Percentiles rank a stretch among this genome's conserved stretches.
Evolutionary conservation across 257 asterid species (phyloP).

Genomic region (Parsonsia alboflavescens): DNA sequence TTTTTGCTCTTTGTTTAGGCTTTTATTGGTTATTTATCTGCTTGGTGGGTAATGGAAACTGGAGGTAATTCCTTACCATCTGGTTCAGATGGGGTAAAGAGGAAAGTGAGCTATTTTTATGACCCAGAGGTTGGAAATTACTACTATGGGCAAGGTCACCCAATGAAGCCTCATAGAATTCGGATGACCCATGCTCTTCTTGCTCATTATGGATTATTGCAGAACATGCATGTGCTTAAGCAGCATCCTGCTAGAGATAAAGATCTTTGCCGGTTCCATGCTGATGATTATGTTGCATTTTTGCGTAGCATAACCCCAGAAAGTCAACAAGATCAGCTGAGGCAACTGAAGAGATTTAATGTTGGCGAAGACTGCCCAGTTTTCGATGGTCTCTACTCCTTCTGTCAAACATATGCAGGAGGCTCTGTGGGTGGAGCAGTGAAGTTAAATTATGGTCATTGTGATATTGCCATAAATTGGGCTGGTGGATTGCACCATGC

Average conservation of each 20-base stretch:
- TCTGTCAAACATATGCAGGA: slow-evolving; percentile 28
- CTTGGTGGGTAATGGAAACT: slow-evolving; percentile 8
- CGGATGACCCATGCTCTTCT: slow-evolving; percentile 32
- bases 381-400: slow-evolving; percentile 25
- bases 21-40: background rate
- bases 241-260: slow-evolving; percentile 23
- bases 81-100: slow-evolving; percentile 27
- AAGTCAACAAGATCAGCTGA: slow-evolving; percentile 24
- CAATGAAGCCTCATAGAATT: slow-evolving; percentile 30
- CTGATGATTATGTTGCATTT: slow-evolving; percentile 23
- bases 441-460: slow-evolving; percentile 21
- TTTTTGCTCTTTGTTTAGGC: background rate
- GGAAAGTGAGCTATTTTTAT: slow-evolving; percentile 28
- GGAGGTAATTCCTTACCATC: slow-evolving; percentile 28
- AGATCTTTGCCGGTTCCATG: slow-evolving; percentile 25
- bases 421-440: slow-evolving; percentile 28
- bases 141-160: slow-evolving; percentile 28
- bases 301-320: slow-evolving; percentile 25
- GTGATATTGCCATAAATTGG: slow-evolving; percentile 32
- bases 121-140: slow-evolving; percentile 26
- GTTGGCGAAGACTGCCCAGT: slow-evolving; percentile 29
- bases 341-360: slow-evolving; percentile 27
- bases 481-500: slow-evolving; percentile 51
- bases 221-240: slow-evolving; percentile 17
- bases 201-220: slow-evolving; percentile 22